A percentile compares a stretch with the other conserved stretches of the same genome.
Conservation (phyloP, 2,329 filamentous ascomycete species). For the Colletotrichum higginsianum region DNA sequence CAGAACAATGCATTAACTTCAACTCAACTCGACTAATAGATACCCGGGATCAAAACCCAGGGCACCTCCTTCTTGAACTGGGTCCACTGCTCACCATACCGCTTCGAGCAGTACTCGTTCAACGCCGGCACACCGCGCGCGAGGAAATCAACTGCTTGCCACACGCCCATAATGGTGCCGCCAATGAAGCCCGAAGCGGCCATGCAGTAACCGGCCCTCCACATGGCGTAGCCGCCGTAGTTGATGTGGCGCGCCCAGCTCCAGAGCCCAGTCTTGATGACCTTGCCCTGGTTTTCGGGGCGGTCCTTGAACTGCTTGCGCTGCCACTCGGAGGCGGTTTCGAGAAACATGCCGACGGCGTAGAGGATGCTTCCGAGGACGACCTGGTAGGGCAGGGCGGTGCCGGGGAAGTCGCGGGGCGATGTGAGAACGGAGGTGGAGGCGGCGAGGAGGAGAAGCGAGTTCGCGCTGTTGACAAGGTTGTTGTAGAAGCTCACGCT, state of each 20-base stretch:
- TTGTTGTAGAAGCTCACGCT: constrained; percentile 67
- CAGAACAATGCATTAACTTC: too few relatives aligned
- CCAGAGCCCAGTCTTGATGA: constrained; percentile 57
- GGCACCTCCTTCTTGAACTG: constrained; percentile 56
- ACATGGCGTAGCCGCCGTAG: constrained; percentile 57
- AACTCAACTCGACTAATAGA: constrained; percentile 49
- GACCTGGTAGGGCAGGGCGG: constrained; percentile 49
- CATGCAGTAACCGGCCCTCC: constrained; percentile 52
- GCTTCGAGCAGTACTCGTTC: constrained; percentile 55
- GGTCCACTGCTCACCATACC: constrained; percentile 57
- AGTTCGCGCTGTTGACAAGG: constrained; percentile 68
- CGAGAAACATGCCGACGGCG: constrained; percentile 65
- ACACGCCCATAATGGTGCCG: constrained; percentile 49
- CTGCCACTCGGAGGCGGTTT: constrained; percentile 71
- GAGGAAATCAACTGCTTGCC: constrained; percentile 52
- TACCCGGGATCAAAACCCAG: constrained; percentile 54
- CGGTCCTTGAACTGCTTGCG: constrained; percentile 59
- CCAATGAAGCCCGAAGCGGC: constrained; percentile 54
- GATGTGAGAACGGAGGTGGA: constrained; percentile 59
- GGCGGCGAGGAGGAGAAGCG: constrained; percentile 66
- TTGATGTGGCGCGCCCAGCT: constrained; percentile 57
- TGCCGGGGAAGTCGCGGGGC: constrained; percentile 43
- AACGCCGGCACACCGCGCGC: constrained; percentile 50
- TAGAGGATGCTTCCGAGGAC: constrained; percentile 66
- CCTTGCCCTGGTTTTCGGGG: constrained; percentile 54